Percentiles rank a stretch among this genome's conserved stretches.
Conservation (phyloP, 306 rosid genomes). For the Rubus parviflorus region DNA sequence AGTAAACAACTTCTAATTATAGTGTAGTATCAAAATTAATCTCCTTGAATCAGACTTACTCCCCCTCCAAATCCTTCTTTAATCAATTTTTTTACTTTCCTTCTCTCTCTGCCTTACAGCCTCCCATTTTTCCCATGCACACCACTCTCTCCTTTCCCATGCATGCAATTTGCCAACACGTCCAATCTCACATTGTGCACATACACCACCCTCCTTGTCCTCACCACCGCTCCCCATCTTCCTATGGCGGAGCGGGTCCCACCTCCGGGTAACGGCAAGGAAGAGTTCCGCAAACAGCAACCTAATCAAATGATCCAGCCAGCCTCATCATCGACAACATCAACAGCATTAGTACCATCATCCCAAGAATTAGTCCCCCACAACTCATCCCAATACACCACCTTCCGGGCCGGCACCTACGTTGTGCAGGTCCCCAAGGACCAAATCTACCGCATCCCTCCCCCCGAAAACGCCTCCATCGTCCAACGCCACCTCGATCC, state of each 20-base stretch:
- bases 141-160: conserved; percentile 5
- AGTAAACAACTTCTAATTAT: conserved; percentile 4
- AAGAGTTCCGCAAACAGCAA: background rate
- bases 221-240: conserved; percentile 49
- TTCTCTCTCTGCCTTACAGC: background rate
- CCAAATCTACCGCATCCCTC: conserved; percentile 64
- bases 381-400: background rate
- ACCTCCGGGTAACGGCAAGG: background rate
- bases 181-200: conserved; percentile 11
- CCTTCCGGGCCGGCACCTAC: conserved; percentile 36
- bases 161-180: conserved; percentile 32
- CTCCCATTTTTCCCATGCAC: conserved; percentile 23
- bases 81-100: background rate
- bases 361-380: background rate
- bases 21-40: background rate
- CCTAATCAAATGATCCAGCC: background rate
- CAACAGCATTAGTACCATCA: background rate
- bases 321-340: background rate
- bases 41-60: background rate
- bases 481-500: conserved; percentile 28
- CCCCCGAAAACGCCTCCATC: conserved; percentile 44
- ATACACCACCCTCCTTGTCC: conserved; percentile 15
- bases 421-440: conserved; percentile 70
- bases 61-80: background rate
- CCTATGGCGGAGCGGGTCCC: conserved; percentile 73